Evolutionary conservation across 2,329 filamentous ascomycete genomes (phyloP).

Genomic region (Podosphaera fusca): DNA sequence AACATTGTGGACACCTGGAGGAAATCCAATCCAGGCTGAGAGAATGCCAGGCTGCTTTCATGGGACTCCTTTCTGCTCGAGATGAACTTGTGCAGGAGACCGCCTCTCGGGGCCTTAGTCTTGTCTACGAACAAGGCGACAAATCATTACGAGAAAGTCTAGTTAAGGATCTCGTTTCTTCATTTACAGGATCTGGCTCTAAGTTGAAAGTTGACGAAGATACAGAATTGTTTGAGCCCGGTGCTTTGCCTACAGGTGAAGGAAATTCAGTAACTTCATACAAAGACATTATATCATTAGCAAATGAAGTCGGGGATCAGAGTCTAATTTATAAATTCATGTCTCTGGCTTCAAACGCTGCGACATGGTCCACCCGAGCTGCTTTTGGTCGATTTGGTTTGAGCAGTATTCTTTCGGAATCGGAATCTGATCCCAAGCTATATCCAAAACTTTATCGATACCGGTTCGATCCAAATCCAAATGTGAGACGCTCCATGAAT

Average conservation of each 20-base stretch:
- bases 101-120: slow-evolving; percentile 67
- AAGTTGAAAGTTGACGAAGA: slow-evolving; percentile 69
- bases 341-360: slow-evolving; percentile 86
- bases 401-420: slow-evolving; percentile 76
- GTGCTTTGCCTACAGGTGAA: slow-evolving; percentile 72
- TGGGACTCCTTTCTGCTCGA: slow-evolving; percentile 62
- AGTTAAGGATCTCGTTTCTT: slow-evolving; percentile 67
- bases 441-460: slow-evolving; percentile 92
- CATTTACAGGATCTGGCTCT: slow-evolving; percentile 58
- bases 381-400: slow-evolving; percentile 88
- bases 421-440: slow-evolving; percentile 70
- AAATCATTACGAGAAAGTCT: slow-evolving; percentile 57
- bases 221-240: slow-evolving; percentile 82
- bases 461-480: slow-evolving; percentile 80
- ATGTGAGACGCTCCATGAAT: slow-evolving; percentile 87
- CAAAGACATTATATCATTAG: slow-evolving; percentile 86
- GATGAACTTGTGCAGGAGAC: slow-evolving; percentile 94
- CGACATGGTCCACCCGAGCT: slow-evolving; percentile 90
- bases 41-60: slow-evolving; percentile 69
- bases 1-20: slow-evolving; percentile 62
- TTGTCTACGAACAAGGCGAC: slow-evolving; percentile 87
- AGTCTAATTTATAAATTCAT: slow-evolving; percentile 97
- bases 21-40: slow-evolving; percentile 53
- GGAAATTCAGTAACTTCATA: slow-evolving; percentile 83
- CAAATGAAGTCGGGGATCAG: slow-evolving; percentile 90